Conservation (phyloP, 495 filamentous ascomycete genomes). For the Neurospora sp. region DNA sequence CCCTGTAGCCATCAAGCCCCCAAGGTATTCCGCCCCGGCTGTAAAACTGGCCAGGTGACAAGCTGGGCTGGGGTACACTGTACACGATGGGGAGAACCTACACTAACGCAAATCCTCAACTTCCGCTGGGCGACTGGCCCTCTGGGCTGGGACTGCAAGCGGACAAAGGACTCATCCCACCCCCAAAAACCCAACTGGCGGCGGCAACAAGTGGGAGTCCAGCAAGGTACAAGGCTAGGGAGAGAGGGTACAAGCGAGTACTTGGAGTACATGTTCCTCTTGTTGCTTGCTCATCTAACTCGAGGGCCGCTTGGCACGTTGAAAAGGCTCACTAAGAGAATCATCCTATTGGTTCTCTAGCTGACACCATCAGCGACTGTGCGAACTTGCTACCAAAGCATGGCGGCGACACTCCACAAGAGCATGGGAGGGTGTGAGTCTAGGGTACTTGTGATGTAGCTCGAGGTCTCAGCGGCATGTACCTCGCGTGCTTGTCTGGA, state of each 20-base stretch:
- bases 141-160: background rate
- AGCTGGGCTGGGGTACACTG: background rate
- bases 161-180: background rate
- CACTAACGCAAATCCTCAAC: background rate
- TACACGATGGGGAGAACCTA: background rate
- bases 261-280: background rate
- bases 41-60: background rate
- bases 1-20: background rate
- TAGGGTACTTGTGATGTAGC: slow-evolving; percentile 4
- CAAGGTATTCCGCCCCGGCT: background rate
- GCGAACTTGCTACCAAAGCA: slow-evolving; percentile 6
- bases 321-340: slow-evolving; percentile 17
- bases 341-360: slow-evolving; percentile 17
- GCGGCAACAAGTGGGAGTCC: background rate
- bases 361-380: background rate
- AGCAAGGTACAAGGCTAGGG: background rate
- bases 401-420: slow-evolving; percentile 17
- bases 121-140: background rate
- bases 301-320: slow-evolving; percentile 6
- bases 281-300: background rate
- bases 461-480: slow-evolving; percentile 5
- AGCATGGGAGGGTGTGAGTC: slow-evolving; percentile 11
- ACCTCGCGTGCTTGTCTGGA: slow-evolving; percentile 9
- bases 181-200: background rate
- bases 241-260: background rate